phyloP scores from a whole-genome alignment of 2,329 filamentous ascomycete species.

The Colletotrichum spinosum region DNA sequence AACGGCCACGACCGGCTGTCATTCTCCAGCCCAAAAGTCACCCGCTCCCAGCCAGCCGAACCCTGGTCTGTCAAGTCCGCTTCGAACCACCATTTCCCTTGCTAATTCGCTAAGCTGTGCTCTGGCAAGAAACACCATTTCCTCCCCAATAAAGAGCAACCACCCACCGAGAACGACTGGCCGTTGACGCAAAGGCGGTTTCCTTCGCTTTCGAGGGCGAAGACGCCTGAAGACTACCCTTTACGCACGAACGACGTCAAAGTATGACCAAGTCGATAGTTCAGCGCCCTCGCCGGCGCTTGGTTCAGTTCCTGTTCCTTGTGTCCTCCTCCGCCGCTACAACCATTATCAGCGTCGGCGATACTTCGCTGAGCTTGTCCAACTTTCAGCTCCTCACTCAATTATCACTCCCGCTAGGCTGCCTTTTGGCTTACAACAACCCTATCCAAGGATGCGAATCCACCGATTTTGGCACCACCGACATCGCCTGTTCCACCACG shows the following conservation, averaged over 20 bases:
- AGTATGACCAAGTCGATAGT: constrained; percentile 25
- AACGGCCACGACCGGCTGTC: constrained; percentile 27
- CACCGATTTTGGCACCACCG: constrained; percentile 48
- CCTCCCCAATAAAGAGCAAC: neutral
- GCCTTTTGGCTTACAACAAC: constrained; percentile 55
- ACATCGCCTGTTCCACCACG: constrained; percentile 50
- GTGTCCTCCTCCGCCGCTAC: constrained; percentile 23
- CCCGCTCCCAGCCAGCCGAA: constrained; percentile 29
- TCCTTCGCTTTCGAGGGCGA: constrained; percentile 12
- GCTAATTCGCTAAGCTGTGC: constrained; percentile 16
- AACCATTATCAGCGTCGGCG: constrained; percentile 22
- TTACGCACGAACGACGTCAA: neutral
- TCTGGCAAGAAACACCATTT: neutral
- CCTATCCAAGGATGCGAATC: constrained; percentile 51
- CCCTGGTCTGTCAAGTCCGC: constrained; percentile 23
- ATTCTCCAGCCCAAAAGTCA: constrained; percentile 30
- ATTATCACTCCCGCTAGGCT: constrained; percentile 49
- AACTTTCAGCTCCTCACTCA: constrained; percentile 55
- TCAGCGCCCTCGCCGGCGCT: constrained; percentile 12
- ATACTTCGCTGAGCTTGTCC: constrained; percentile 43
- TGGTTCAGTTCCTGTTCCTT: constrained; percentile 23
- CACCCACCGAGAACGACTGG: neutral
- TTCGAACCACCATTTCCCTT: constrained; percentile 25
- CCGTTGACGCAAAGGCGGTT: neutral
- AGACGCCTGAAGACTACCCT: constrained; percentile 6